Percentiles rank a stretch among this genome's conserved stretches.
Evolutionary conservation across 768 basidiomycete genomes (phyloP).

Genomic region (Amylocystis lapponica): DNA sequence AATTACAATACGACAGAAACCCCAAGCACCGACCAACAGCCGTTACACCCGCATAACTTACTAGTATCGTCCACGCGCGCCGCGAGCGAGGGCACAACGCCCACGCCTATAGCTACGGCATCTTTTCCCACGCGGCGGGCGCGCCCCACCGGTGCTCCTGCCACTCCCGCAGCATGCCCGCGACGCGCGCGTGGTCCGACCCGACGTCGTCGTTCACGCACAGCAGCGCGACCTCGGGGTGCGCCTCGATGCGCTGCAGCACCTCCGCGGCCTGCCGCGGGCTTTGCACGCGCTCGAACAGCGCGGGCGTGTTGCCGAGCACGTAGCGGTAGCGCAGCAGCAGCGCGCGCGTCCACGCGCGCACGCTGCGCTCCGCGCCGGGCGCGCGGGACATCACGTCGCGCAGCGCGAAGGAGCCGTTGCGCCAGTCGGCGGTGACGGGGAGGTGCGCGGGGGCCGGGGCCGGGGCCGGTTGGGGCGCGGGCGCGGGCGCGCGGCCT

Average conservation of each 20-base stretch:
- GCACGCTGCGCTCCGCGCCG: constrained; percentile 16
- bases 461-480: neutral
- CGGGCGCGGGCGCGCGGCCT: constrained; percentile 1
- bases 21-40: no score
- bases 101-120: neutral
- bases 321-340: constrained; percentile 31
- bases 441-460: constrained; percentile 16
- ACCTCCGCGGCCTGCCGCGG: constrained; percentile 10
- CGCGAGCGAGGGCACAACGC: no score
- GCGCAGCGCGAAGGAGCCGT: constrained; percentile 18
- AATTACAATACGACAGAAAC: no score
- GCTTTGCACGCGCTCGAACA: constrained; percentile 21
- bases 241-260: constrained; percentile 14
- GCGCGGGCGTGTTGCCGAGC: constrained; percentile 22
- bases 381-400: constrained; percentile 18
- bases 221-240: constrained; percentile 22
- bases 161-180: constrained; percentile 12
- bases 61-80: no score
- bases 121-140: constrained; percentile 18
- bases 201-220: constrained; percentile 29
- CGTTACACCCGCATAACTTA: no score
- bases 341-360: constrained; percentile 25
- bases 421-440: constrained; percentile 15
- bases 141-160: constrained; percentile 14
- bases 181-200: constrained; percentile 9